phyloP scores from a whole-genome alignment of 768 basidiomycete species.

The Suillus subaureus region DNA sequence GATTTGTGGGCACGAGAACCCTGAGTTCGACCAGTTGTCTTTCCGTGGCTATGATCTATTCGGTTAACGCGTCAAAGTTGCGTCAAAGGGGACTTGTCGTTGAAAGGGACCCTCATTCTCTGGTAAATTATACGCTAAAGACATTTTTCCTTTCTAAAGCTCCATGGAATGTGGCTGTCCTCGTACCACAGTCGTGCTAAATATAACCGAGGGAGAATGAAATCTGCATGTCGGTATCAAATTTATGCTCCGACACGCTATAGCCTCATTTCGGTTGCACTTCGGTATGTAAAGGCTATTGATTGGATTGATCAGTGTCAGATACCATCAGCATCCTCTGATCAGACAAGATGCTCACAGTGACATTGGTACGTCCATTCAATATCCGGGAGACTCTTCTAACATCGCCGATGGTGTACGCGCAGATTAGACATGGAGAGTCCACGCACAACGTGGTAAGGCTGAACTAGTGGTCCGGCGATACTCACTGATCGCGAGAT shows the following conservation, averaged over 20 bases:
- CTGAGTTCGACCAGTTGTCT: not conserved
- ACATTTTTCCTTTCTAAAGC: not conserved
- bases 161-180: not conserved
- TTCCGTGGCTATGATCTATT: not conserved
- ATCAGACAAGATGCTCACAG: conserved; percentile 2
- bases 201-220: not conserved
- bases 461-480: not conserved
- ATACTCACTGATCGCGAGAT: not conserved
- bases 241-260: conserved; percentile 4
- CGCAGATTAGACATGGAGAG: conserved; percentile 77
- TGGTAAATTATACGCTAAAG: not conserved
- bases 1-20: not conserved
- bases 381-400: not conserved
- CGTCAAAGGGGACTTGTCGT: not conserved
- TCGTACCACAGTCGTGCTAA: not conserved
- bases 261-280: not conserved
- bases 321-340: not conserved
- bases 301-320: not conserved
- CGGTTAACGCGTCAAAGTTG: not conserved
- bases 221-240: not conserved
- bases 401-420: not conserved
- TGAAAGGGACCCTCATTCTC: not conserved
- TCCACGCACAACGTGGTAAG: conserved; percentile 75
- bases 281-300: not conserved
- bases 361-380: not conserved